These are phyloP conservation scores for Aspergillus sp. DNA, from an alignment of 2,329 filamentous ascomycete species.

Conservation along the genomic window DNA sequence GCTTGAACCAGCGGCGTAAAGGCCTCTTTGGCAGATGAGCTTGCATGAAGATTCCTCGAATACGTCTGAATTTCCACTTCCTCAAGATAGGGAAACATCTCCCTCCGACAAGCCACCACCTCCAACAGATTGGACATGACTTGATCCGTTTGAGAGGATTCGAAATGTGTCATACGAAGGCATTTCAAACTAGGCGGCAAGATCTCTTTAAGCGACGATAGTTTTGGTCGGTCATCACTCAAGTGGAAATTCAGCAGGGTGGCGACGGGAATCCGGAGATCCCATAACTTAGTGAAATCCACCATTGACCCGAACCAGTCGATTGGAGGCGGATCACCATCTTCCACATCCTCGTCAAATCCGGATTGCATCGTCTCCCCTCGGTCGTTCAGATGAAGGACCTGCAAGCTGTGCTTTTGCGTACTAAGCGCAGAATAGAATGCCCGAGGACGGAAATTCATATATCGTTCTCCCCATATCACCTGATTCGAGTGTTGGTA, in stretches of 20 bases:
- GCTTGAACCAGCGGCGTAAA: background rate
- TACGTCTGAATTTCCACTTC: background rate
- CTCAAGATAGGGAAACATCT: background rate
- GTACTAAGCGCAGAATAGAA: conserved; percentile 11
- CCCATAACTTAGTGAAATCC: conserved; percentile 1
- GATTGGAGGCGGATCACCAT: background rate
- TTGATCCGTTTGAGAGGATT: background rate
- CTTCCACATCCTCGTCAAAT: too few relatives aligned
- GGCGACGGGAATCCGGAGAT: background rate
- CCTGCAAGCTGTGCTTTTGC: conserved; percentile 16
- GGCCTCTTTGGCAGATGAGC: background rate
- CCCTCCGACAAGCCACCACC: background rate
- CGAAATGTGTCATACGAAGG: background rate
- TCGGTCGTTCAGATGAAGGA: conserved; percentile 11
- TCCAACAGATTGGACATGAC: background rate
- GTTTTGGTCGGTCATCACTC: background rate
- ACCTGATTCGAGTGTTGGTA: conserved; percentile 15
- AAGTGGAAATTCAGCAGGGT: conserved; percentile 4
- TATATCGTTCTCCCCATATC: background rate
- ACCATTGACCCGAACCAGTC: conserved; percentile 10
- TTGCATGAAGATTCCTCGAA: too few relatives aligned
- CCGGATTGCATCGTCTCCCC: background rate
- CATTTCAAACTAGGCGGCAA: background rate
- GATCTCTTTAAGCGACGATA: background rate
- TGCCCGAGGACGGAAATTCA: conserved; percentile 8